Evolutionary conservation across 1,284 basidiomycete genomes (phyloP), one percentile per base, ranked within the genome.

Genomic region (Bondarzewia mesenterica): DNA sequence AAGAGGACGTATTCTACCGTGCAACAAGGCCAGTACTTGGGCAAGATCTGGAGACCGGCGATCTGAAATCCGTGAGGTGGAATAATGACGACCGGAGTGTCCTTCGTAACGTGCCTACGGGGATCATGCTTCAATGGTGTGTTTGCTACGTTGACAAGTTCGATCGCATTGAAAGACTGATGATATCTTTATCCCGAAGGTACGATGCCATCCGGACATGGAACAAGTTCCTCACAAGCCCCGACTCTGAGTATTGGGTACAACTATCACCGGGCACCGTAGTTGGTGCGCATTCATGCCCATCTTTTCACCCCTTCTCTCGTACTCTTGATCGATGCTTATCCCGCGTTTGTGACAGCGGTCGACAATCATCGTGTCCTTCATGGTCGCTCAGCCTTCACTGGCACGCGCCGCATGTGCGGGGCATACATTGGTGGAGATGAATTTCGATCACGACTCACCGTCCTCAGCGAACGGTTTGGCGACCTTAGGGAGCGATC

Each of bases 341-440:
- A 21, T 40, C 40, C 47, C 43, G 12, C 4, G 12, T 32, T 1
- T 4, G 43, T 45, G 25, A 18, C 58, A 90, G 89, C 93, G 32
- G 78, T 96, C 46, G 89, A 99, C 66, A 98, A 99, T 61, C 90
- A 96, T 64, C 80, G 95, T 10, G 91, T 98, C 3, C 71, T 99
- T 47, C 96, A 98, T 57, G 95, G 95, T 5, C 83, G 95, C 7
- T 89, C 91, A 0, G 79, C 83, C 0, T 99, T 97, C 62, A 78
- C 80, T 2, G 95, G 96, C 3, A 80, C 82, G 60, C 79, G 95
- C 3, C 77, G 90, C 1, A 90, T 99, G 80, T 98, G 95, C 58
- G 95, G 95, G 0, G 94, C 94, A 0, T 99, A 99, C 61, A 78
- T 96, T 46, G 89, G 90, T 0, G 73, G 80, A n/a, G 93, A 96